Evolutionary conservation across 805 yeast genomes (phyloP), one percentile per base, ranked within the genome.

Genomic region (Osmozyma mogii): DNA sequence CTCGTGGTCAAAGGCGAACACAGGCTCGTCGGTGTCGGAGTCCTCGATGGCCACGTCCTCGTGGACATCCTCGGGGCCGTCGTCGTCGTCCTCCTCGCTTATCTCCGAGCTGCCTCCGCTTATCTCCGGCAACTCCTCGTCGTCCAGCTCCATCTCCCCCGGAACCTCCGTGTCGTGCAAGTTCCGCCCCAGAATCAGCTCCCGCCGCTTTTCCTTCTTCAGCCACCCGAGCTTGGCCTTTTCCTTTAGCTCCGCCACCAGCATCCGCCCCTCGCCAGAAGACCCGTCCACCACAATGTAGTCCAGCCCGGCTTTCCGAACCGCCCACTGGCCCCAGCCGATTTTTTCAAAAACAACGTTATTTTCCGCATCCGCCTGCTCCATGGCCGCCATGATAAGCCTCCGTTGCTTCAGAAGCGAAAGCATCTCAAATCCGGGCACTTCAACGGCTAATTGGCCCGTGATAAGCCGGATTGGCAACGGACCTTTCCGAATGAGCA

Each of bases 271-370:
- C 46, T 48, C 30, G 45, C 53, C 39, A 49, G 54, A 37, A 36
- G 52, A 40, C 32, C 71, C 75, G 43, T 69, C 73, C 24, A 71
- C 68, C 45, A 68, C 51, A 54, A 65, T 44, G 45, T 45, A 51
- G 54, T 70, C 61, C 17, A 56, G 67, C 50, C 54, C 68, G 44
- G 46, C 73, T 28, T 62, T 58, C 44, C 76, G 69, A 3, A 88
- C 94, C 15, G 82, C 82, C 97, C 97, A 88, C 53, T 88, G 94
- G 36, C 97, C 97, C 97, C 97, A 88, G 14, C 96, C 96, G 18
- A 88, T 85, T 58, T 88, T 88, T 48, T 85, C 94, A 58, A 88
- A 88, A 10, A 80, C 72, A 24, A 82, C 78, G 34, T 70, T 68
- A 32, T 73, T 78, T 24, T 54, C 61, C 1, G 65, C 42, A 45